Percentiles rank a stretch among this genome's conserved stretches.
phyloP scores from a whole-genome alignment of 371 early-diverging fungal species.

The Actinomortierella ambigua region DNA sequence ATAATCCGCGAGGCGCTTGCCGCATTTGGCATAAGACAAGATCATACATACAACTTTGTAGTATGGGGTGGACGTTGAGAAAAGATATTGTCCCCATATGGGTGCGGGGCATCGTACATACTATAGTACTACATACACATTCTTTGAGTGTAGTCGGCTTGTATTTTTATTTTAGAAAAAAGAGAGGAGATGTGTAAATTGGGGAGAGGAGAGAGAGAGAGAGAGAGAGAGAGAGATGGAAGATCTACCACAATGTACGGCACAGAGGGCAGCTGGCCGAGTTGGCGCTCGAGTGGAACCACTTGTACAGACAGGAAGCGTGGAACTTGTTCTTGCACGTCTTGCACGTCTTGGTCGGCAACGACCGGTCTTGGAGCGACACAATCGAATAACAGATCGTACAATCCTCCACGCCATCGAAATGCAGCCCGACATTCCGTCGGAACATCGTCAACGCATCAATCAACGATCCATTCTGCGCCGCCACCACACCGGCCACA shows the following conservation, averaged over 20 bases:
- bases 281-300: constrained; percentile 85
- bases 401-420: constrained; percentile 94
- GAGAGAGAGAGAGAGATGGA: too few species aligned
- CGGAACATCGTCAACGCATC: constrained; percentile 83
- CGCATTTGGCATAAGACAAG: too few species aligned
- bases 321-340: constrained; percentile 98
- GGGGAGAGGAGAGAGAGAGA: too few species aligned
- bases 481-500: constrained; percentile 74
- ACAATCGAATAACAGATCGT: constrained; percentile 96
- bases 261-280: constrained; percentile 94
- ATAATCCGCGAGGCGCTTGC: too few species aligned
- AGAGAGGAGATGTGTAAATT: too few species aligned
- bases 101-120: too few species aligned
- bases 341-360: constrained; percentile 90
- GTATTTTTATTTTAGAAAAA: too few species aligned
- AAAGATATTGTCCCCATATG: too few species aligned
- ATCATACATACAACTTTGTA: too few species aligned
- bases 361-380: constrained; percentile 83
- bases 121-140: too few species aligned
- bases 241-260: constrained; percentile 75
- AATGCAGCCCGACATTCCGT: constrained; percentile 86
- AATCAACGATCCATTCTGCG: constrained; percentile 80
- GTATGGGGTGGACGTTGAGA: too few species aligned
- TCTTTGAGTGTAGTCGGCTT: too few species aligned
- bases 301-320: constrained; percentile 92